Conservation (phyloP, 2,329 filamentous ascomycete genomes). For the Calonectria pseudoturangicola region DNA sequence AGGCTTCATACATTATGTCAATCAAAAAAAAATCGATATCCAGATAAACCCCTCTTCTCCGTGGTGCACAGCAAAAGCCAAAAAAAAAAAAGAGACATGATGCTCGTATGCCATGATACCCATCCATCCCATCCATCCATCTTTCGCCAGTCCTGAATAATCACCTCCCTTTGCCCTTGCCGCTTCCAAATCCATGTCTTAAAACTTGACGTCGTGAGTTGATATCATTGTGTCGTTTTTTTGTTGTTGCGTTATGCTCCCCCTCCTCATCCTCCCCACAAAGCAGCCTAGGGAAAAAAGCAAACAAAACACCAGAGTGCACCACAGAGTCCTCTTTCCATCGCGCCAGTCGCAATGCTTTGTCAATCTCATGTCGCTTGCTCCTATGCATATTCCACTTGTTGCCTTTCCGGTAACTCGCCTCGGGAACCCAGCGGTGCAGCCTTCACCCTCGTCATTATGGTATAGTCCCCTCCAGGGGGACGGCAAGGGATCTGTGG, state of each 20-base stretch:
- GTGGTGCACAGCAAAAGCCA: constrained; percentile 24
- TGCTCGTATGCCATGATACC: constrained; percentile 39
- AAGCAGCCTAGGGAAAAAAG: constrained; percentile 49
- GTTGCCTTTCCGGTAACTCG: constrained; percentile 2
- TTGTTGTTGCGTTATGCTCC: constrained; percentile 43
- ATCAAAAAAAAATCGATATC: constrained; percentile 53
- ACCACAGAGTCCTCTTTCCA: constrained; percentile 45
- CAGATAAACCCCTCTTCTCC: constrained; percentile 43
- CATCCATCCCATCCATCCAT: constrained; percentile 27
- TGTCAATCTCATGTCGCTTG: constrained; percentile 38
- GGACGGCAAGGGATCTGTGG: constrained; percentile 1
- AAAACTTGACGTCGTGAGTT: constrained; percentile 49
- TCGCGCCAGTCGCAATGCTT: constrained; percentile 54
- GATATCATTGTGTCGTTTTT: constrained; percentile 46
- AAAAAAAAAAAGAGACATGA: constrained; percentile 34
- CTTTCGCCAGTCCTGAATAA: constrained; percentile 47
- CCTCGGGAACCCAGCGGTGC: constrained; percentile 3
- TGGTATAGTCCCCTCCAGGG: constrained; percentile 35
- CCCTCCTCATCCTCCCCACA: constrained; percentile 43
- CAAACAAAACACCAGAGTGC: constrained; percentile 45
- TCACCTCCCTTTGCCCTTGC: constrained; percentile 37
- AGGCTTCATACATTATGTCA: constrained; percentile 48
- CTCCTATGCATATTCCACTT: constrained; percentile 16
- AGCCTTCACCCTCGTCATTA: constrained; percentile 6
- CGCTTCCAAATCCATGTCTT: constrained; percentile 22